phyloP scores from a whole-genome alignment of 345 rosid species.

The Raphanus raphanistrum region DNA sequence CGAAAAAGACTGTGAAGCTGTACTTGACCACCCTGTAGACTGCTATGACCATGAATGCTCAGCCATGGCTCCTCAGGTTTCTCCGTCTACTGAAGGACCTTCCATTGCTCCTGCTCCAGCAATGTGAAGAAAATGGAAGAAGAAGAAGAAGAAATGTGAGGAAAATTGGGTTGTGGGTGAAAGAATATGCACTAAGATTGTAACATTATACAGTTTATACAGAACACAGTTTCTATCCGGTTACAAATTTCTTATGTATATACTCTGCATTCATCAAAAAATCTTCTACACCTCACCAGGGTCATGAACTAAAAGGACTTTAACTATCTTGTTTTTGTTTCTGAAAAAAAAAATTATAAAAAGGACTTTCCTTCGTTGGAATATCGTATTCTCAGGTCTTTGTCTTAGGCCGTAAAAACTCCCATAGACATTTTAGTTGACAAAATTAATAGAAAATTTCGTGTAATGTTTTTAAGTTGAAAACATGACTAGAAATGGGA shows the following conservation, averaged over 20 bases:
- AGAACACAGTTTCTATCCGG: conserved; percentile 24
- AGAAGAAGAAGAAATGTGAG: neutral
- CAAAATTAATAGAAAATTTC: no score
- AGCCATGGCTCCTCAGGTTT: conserved; percentile 55
- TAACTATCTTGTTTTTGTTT: no score
- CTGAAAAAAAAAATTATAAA: no score
- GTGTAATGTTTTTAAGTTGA: no score
- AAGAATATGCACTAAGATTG: conserved; percentile 32
- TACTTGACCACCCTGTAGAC: conserved; percentile 67
- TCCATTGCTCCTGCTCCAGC: conserved; percentile 47
- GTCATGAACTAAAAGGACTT: neutral
- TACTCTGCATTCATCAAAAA: conserved; percentile 27
- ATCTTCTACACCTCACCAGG: conserved; percentile 27
- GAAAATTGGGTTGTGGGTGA: conserved; percentile 25
- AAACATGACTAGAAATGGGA: no score
- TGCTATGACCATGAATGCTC: conserved; percentile 55
- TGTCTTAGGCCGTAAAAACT: no score
- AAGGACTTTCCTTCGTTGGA: no score
- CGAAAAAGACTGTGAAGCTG: conserved; percentile 54
- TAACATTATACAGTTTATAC: conserved; percentile 32
- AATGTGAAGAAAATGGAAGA: conserved; percentile 8
- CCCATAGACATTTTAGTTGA: no score
- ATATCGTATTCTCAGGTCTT: no score
- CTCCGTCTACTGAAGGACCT: conserved; percentile 47
- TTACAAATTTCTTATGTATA: conserved; percentile 20